phyloP scores from a whole-genome alignment of 139 green algal species.

The Chlamydomonas sp. region DNA sequence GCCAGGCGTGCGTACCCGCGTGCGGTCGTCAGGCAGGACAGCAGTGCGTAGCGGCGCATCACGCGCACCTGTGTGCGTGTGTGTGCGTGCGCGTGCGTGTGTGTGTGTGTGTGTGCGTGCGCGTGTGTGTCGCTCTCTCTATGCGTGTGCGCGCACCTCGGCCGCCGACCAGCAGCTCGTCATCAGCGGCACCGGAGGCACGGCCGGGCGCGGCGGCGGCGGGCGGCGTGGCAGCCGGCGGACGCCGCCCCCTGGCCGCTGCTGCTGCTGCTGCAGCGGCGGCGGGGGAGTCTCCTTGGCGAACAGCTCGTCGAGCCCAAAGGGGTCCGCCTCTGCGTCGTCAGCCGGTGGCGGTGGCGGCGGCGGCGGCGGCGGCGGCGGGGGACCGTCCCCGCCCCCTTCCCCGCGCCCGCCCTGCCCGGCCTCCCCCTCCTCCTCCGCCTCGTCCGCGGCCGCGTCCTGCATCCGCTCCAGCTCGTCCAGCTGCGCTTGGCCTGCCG shows the following conservation, averaged over 20 bases:
- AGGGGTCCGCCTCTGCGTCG: conserved; percentile 41
- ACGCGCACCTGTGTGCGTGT: background rate
- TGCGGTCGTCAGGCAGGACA: conserved; percentile 49
- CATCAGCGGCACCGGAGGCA: background rate
- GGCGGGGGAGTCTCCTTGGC: conserved; percentile 3
- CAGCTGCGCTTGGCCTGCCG: background rate
- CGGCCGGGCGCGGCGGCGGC: background rate
- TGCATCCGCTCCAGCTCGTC: background rate
- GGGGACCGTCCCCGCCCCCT: background rate
- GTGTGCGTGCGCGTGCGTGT: too few species aligned
- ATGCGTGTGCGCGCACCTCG: too few species aligned
- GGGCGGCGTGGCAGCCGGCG: background rate
- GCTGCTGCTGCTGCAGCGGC: background rate
- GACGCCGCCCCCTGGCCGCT: background rate
- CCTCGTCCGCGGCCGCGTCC: background rate
- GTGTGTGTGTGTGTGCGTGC: too few species aligned
- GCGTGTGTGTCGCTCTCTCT: too few species aligned
- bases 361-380: background rate
- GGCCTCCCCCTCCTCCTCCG: background rate
- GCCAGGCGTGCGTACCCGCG: conserved; percentile 36
- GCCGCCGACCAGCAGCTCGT: too few species aligned
- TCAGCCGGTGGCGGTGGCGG: background rate
- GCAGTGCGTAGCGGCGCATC: conserved; percentile 43
- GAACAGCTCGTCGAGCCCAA: conserved; percentile 41
- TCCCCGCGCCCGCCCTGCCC: background rate